A percentile compares a stretch with the other conserved stretches of the same genome.
These are phyloP conservation scores for Zoysia matrella DNA, from an alignment of 202 grass and related monocot genomes.

Conservation along the genomic window DNA sequence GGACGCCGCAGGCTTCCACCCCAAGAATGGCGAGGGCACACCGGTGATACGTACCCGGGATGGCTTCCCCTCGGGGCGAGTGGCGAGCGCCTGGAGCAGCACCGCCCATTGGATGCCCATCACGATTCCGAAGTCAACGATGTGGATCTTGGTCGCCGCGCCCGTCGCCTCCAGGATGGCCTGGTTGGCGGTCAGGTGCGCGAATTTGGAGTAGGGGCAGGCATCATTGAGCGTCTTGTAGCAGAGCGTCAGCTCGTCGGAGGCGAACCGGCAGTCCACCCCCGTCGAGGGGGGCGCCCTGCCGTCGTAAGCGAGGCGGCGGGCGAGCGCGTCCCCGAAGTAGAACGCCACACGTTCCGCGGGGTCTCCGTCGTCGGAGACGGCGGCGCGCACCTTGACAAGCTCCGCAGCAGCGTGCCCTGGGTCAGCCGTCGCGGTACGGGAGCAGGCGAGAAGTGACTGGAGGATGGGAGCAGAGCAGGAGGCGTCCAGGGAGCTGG, in stretches of 20 bases:
- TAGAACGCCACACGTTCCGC: slow-evolving; percentile 89
- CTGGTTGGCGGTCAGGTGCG: slow-evolving; percentile 97
- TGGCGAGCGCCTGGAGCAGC: slow-evolving; percentile 95
- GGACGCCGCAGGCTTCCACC: slow-evolving; percentile 65
- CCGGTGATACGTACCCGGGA: slow-evolving; percentile 81
- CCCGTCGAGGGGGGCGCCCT: slow-evolving; percentile 2
- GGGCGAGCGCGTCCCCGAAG: slow-evolving; percentile 78
- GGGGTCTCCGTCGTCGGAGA: slow-evolving; percentile 71
- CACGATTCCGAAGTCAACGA: slow-evolving; percentile 94
- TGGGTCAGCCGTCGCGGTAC: slow-evolving; percentile 49
- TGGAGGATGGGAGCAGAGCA: slow-evolving; percentile 65
- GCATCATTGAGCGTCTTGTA: slow-evolving; percentile 97
- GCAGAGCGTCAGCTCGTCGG: slow-evolving; percentile 90
- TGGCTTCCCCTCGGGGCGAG: slow-evolving; percentile 81
- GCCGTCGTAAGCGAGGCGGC: slow-evolving; percentile 44
- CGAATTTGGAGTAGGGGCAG: slow-evolving; percentile 97
- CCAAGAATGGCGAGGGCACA: slow-evolving; percentile 76
- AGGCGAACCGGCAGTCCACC: slow-evolving; percentile 36
- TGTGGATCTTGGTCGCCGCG: slow-evolving; percentile 77
- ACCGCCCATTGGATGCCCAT: slow-evolving; percentile 97
- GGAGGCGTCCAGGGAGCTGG: slow-evolving; percentile 38
- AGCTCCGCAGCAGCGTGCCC: slow-evolving; percentile 68
- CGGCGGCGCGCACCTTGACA: slow-evolving; percentile 55
- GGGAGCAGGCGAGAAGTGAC: slow-evolving; percentile 70
- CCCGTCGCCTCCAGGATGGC: slow-evolving; percentile 94